Percentiles rank a stretch among this genome's conserved stretches.
Conservation (phyloP, 2,329 filamentous ascomycete species). For the Fusarium nanum region DNA sequence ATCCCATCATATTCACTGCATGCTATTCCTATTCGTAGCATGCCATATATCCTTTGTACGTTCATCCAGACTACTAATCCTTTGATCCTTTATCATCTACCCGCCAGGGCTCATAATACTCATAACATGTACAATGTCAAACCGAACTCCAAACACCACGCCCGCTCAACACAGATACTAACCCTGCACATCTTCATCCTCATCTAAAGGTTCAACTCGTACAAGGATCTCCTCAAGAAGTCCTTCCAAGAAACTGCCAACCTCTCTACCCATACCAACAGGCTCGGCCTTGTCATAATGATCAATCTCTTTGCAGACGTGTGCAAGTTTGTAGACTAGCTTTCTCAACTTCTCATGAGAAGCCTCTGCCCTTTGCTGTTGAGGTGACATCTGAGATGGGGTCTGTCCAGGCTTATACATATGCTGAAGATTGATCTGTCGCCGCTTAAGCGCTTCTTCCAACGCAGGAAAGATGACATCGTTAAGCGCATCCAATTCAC, state of each 20-base stretch:
- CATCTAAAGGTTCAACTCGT: slow-evolving; percentile 87
- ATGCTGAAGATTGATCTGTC: slow-evolving; percentile 71
- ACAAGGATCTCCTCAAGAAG: slow-evolving; percentile 94
- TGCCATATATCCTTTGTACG: slow-evolving; percentile 11
- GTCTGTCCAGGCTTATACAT: slow-evolving; percentile 56
- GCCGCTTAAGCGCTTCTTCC: slow-evolving; percentile 87
- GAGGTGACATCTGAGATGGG: slow-evolving; percentile 63
- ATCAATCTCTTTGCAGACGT: slow-evolving; percentile 90
- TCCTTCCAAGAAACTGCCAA: slow-evolving; percentile 89
- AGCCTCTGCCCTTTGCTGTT: slow-evolving; percentile 74
- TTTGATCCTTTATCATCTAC: slow-evolving; percentile 20
- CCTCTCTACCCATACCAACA: slow-evolving; percentile 93
- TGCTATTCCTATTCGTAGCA: slow-evolving; percentile 18
- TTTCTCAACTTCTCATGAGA: slow-evolving; percentile 86
- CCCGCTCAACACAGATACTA: background rate
- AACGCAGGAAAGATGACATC: slow-evolving; percentile 94
- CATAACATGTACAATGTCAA: slow-evolving; percentile 34
- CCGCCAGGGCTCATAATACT: slow-evolving; percentile 20
- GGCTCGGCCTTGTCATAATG: slow-evolving; percentile 86
- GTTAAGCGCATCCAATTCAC: slow-evolving; percentile 85
- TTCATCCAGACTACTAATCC: slow-evolving; percentile 8
- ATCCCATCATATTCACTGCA: slow-evolving; percentile 7
- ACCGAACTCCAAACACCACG: slow-evolving; percentile 30
- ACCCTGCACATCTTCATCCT: slow-evolving; percentile 62
- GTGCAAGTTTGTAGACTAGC: slow-evolving; percentile 83